phyloP scores from a whole-genome alignment of 495 filamentous ascomycete species.

The Neurospora sp. region DNA sequence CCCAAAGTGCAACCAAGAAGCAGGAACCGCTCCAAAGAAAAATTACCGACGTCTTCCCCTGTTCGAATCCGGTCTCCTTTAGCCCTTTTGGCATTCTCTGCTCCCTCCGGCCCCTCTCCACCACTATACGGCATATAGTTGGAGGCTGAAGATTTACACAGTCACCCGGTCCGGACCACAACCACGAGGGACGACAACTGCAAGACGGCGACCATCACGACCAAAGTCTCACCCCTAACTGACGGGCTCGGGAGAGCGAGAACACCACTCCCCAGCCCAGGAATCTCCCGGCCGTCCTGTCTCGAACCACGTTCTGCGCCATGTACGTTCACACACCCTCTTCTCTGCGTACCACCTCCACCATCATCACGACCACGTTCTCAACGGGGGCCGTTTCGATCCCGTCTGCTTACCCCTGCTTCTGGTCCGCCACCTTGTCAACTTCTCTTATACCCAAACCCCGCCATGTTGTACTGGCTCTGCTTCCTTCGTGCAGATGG shows the following conservation, averaged over 20 bases:
- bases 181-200: not conserved
- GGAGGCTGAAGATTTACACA: constrained; percentile 6
- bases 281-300: not conserved
- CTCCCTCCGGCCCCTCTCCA: constrained; percentile 22
- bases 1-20: constrained; percentile 18
- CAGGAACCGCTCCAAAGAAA: constrained; percentile 20
- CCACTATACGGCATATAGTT: constrained; percentile 29
- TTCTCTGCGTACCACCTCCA: constrained; percentile 11
- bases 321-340: constrained; percentile 20
- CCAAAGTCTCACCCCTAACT: not conserved
- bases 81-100: constrained; percentile 22
- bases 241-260: constrained; percentile 12
- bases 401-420: constrained; percentile 16
- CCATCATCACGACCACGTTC: constrained; percentile 15
- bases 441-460: constrained; percentile 23
- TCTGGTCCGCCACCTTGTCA: constrained; percentile 14
- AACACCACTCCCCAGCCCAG: not conserved
- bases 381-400: constrained; percentile 20
- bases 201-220: not conserved
- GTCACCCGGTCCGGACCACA: not conserved
- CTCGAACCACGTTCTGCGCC: constrained; percentile 11
- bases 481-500: constrained; percentile 27
- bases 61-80: constrained; percentile 26
- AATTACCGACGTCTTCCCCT: constrained; percentile 24
- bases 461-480: constrained; percentile 28